Evolutionary conservation across 2,329 filamentous ascomycete species (phyloP).

Genomic region (Sordariomycetes sp.): DNA sequence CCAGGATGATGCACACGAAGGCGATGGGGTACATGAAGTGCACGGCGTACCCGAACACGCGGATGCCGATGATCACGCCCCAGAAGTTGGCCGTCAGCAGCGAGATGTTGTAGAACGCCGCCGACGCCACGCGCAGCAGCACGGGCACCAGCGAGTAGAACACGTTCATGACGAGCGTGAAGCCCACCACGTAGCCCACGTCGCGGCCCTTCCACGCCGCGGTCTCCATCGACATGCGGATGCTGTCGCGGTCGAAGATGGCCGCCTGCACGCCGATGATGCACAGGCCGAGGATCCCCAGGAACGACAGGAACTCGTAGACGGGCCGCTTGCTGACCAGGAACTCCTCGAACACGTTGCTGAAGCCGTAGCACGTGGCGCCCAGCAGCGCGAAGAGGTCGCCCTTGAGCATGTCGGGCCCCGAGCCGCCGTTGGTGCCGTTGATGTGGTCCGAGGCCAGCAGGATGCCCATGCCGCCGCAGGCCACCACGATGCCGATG

Average conservation of each 20-base stretch:
- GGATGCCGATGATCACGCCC: conserved; percentile 85
- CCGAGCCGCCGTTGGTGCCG: conserved; percentile 56
- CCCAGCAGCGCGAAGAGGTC: conserved; percentile 86
- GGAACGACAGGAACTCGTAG: conserved; percentile 87
- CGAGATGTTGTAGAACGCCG: conserved; percentile 94
- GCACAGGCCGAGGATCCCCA: conserved; percentile 76
- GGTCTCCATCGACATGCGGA: conserved; percentile 31
- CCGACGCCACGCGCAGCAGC: conserved; percentile 78
- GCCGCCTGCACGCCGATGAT: conserved; percentile 87
- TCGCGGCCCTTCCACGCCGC: conserved; percentile 58
- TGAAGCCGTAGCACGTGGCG: conserved; percentile 82
- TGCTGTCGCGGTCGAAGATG: conserved; percentile 78
- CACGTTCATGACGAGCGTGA: conserved; percentile 68
- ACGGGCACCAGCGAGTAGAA: conserved; percentile 87
- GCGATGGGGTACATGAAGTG: conserved; percentile 93
- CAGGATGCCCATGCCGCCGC: conserved; percentile 80
- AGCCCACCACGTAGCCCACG: conserved; percentile 78
- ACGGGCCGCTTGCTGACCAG: conserved; percentile 77
- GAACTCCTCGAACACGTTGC: conserved; percentile 91
- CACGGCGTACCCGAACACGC: conserved; percentile 69
- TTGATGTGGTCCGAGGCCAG: conserved; percentile 82
- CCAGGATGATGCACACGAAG: conserved; percentile 83
- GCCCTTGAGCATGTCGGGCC: conserved; percentile 70
- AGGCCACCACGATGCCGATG: conserved; percentile 77
- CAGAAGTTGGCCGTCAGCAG: conserved; percentile 93